These are phyloP conservation scores for Taiozyma sp. DNA, from an alignment of 1,139 yeast genomes.

Conservation along the genomic window DNA sequence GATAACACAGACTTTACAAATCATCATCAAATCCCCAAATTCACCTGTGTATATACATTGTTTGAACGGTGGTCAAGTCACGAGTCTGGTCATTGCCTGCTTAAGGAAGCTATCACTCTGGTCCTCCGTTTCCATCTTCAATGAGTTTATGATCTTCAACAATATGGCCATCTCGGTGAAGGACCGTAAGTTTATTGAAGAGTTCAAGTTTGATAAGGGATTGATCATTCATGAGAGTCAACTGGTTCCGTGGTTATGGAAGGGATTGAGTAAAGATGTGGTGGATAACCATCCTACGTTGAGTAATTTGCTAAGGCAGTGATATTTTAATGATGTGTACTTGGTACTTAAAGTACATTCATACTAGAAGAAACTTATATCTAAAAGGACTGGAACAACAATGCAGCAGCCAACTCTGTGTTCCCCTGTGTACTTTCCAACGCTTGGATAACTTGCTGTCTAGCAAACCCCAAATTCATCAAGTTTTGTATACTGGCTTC, in stretches of 20 bases:
- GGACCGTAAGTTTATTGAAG: conserved; percentile 80
- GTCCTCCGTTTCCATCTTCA: conserved; percentile 85
- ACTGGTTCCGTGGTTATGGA: conserved; percentile 72
- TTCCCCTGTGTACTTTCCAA: conserved; percentile 67
- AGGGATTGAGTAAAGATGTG: conserved; percentile 56
- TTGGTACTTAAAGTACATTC: too few species aligned
- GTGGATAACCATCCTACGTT: conserved; percentile 33
- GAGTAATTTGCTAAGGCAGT: conserved; percentile 2
- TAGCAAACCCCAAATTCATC: conserved; percentile 66
- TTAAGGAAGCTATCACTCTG: conserved; percentile 79
- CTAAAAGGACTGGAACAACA: conserved; percentile 40
- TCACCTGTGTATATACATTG: conserved; percentile 85
- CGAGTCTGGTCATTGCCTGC: conserved; percentile 82
- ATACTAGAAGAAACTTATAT: too few species aligned
- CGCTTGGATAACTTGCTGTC: conserved; percentile 61
- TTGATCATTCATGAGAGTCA: conserved; percentile 24
- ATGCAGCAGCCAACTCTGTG: conserved; percentile 80
- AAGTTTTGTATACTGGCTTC: conserved; percentile 49
- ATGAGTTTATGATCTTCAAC: conserved; percentile 76
- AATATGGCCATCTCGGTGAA: conserved; percentile 70
- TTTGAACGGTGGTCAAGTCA: conserved; percentile 83
- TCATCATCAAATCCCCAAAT: conserved; percentile 52
- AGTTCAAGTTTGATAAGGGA: conserved; percentile 46
- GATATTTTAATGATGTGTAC: too few species aligned
- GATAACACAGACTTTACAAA: conserved; percentile 56